Evolutionary conservation across 805 yeast species (phyloP).

Genomic region (Millerozyma miso): DNA sequence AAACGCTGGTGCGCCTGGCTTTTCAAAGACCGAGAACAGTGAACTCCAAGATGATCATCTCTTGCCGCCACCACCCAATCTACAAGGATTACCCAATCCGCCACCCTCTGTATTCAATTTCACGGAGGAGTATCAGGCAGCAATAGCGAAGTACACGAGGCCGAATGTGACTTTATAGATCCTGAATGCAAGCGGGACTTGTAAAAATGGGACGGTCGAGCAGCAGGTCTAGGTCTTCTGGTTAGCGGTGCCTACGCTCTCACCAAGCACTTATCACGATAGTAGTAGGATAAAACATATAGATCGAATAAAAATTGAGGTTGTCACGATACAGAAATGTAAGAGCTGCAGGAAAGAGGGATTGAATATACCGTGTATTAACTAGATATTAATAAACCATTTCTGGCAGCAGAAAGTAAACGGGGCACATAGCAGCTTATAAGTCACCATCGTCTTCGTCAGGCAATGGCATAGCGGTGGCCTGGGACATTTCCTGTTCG

Average conservation of each 20-base stretch:
- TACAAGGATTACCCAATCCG: conserved; percentile 27
- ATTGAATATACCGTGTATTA: neutral
- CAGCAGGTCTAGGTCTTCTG: too few species aligned
- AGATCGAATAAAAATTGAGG: too few species aligned
- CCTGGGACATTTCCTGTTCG: conserved; percentile 99
- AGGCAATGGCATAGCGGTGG: conserved; percentile 98
- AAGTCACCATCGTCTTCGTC: conserved; percentile 99
- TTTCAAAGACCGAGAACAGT: conserved; percentile 6
- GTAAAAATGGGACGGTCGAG: too few species aligned
- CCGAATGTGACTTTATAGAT: neutral
- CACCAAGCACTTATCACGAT: too few species aligned
- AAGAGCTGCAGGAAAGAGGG: too few species aligned
- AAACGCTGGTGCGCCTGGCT: conserved; percentile 29
- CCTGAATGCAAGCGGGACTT: too few species aligned
- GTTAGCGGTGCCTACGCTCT: too few species aligned
- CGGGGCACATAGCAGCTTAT: conserved; percentile 36
- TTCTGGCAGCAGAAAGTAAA: neutral
- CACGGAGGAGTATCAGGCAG: conserved; percentile 20
- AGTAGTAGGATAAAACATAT: too few species aligned
- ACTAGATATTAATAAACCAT: neutral
- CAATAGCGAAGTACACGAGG: conserved; percentile 10
- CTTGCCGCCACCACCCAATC: conserved; percentile 34
- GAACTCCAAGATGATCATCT: conserved; percentile 4
- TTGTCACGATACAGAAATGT: too few species aligned
- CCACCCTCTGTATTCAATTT: conserved; percentile 26